Evolutionary conservation across 495 filamentous ascomycete genomes (phyloP), one percentile per base, ranked within the genome.

Genomic region (Ramalina peruviana): DNA sequence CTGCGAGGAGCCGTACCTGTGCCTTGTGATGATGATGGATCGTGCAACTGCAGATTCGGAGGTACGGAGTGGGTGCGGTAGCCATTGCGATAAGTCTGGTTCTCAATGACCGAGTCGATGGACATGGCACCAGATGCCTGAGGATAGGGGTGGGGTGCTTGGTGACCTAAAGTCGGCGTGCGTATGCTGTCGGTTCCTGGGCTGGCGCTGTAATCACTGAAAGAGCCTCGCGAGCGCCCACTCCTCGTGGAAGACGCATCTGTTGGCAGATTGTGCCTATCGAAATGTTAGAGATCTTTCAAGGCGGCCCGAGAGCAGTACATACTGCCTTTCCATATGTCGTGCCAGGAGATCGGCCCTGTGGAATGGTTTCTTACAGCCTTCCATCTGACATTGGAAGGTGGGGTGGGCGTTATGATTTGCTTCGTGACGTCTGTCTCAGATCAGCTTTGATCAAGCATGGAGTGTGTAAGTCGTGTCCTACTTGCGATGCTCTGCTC

Each of bases 261-360:
- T 23, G 39, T 41, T 23, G 55, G 44, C 47, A 58, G 55, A 10
- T 60, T 55, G 42, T 60, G 58, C 50, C 58, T 60, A 42, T 39
- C 4, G 17, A 54, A 23, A 54, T 17, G 10, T 45, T 27, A 15
- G 17, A 27, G 20, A 11, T n/a, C 36, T 1, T 41, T 1, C 15
- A 13, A 13, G 19, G 21, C 17, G 21, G 40, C 40, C 6, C 15
- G 3, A 17, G 21, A 17, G 21, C 6, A 16, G 33, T 17, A 67
- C 85, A 72, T 66, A 90, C 86, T 90, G 86, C 75, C 83, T 78
- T 58, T 88, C 83, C 60, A 81, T 73, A 62, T 95, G 88, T 45
- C 88, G 80, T 25, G 74, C 70, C 26, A 93, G 71, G 21, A 95
- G 67, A 65, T 95, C 88, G 13, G 78, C 70, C 30, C 88, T 78